A percentile compares a stretch with the other conserved stretches of the same genome.
Evolutionary conservation across 495 filamentous ascomycete species (phyloP).

Genomic region (Podospora conica): DNA sequence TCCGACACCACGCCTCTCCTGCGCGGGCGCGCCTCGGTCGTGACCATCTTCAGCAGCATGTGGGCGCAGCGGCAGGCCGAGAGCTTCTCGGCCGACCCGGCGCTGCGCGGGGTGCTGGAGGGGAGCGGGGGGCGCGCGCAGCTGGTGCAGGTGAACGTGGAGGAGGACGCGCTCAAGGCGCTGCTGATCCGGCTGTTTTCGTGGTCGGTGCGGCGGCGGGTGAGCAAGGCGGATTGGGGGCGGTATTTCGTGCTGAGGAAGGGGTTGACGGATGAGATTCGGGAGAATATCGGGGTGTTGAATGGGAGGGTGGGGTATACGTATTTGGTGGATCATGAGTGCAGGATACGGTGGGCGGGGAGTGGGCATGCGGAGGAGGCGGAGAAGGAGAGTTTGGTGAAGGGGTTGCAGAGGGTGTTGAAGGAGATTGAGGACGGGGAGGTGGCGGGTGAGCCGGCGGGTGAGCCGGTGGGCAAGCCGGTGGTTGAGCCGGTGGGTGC

Average conservation of each 20-base stretch:
- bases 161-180: slow-evolving; percentile 72
- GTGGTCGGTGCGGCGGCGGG: slow-evolving; percentile 48
- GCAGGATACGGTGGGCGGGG: slow-evolving; percentile 90
- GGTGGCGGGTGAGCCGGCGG: slow-evolving; percentile 14
- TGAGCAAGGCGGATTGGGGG: slow-evolving; percentile 56
- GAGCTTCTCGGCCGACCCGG: slow-evolving; percentile 67
- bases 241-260: slow-evolving; percentile 78
- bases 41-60: slow-evolving; percentile 68
- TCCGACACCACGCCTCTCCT: slow-evolving; percentile 68
- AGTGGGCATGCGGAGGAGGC: slow-evolving; percentile 65
- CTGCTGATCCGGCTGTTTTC: slow-evolving; percentile 66
- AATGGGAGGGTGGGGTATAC: slow-evolving; percentile 92
- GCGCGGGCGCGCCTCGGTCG: slow-evolving; percentile 64
- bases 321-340: slow-evolving; percentile 81
- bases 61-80: slow-evolving; percentile 82
- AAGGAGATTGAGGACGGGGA: slow-evolving; percentile 45
- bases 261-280: slow-evolving; percentile 67
- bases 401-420: slow-evolving; percentile 60
- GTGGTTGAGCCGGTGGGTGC: not conserved
- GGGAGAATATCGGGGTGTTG: slow-evolving; percentile 70
- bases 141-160: slow-evolving; percentile 77
- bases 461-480: slow-evolving; percentile 1
- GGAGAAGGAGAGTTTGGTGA: slow-evolving; percentile 67
- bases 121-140: slow-evolving; percentile 50
- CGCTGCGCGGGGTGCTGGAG: slow-evolving; percentile 48